Evolutionary conservation across 345 rosid species (phyloP), one percentile per base, ranked within the genome.

Genomic region (Gynandropsis gynandra): DNA sequence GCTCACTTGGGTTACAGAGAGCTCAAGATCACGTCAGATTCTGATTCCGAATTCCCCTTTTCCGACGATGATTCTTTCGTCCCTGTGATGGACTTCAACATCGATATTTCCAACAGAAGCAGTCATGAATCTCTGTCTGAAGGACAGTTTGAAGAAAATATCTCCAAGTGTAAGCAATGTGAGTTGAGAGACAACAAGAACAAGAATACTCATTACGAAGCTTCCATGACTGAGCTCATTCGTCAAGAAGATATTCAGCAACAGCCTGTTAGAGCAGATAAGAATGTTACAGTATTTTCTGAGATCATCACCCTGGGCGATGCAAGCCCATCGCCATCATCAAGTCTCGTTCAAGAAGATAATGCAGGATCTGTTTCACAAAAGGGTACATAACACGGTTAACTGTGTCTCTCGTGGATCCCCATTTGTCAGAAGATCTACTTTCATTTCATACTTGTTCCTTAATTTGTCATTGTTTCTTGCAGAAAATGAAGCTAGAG

Each of bases 1-100:
- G 51, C 84, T 69, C 80, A 71, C 49, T 62, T 63, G 12, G 76
- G 72, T 43, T 77, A 80, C 60, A 64, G 73, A 1, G 74, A 85
- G 66, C 73, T 85, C 47, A 74, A 76, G 50, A 42, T 76, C 45
- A 50, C 58, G 18, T 82, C 85, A 1, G 80, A 78, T 55, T 53
- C 73, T 32, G 87, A 81, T 27, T 72, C 81, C 0, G 89, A 77
- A 52, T 71, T 67, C 60, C 45, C 60, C 54, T 71, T 71, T 65
- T 74, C 83, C 36, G 82, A 76, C 43, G 80, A 74, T 20, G 80
- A 77, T 17, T 54, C 53, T 12, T 65, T 72, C 37, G 1, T 59
- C 16, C 62, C 29, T 9, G 50, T 47, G 18, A 54, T 43, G 0
- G 69, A 76, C 59, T 45, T 42, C 33, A 66, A 33, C 39, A 64